Evolutionary conservation across 352 stramenopile genomes (phyloP), one percentile per base, ranked within the genome.

Genomic region (Hyaloperonospora arabidopsidis): DNA sequence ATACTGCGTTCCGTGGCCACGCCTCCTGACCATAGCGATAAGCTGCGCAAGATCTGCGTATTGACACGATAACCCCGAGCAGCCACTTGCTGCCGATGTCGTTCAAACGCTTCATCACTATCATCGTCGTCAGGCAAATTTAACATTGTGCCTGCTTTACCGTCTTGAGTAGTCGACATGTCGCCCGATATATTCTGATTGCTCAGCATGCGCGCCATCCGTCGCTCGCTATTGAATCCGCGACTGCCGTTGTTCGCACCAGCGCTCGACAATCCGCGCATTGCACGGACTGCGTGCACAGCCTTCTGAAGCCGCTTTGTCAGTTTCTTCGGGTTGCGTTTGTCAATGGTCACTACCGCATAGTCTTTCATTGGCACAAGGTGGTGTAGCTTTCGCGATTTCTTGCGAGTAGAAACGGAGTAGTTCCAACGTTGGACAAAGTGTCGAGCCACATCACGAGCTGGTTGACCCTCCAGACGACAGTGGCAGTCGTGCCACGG

Each of bases 351-450:
- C 2, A 61, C 63, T 0, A 70, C 57, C 4, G 70, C 53, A 28
- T 72, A 85, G 45, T 86, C 78, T 47, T 87, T 87, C 73, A 84
- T 84, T 0, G 83, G 83, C 19, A 91, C 73, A 5, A 93, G 64
- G 52, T 87, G 79, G 36, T 85, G 74, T 29, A 91, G 59, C 29
- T 85, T 85, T 17, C 67, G 69, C n/a, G 60, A 78, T 59, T 93
- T 93, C 51, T 79, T 84, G 25, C 83, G 73, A 1, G 81, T 91
- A 13, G 78, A 89, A 6, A 91, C 76, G 0, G 80, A 90, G 39
- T 89, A 94, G 60, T 94, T 94, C 84, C 84, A 94, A 5, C 84
- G 82, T 63, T 94, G 82, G 15, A 94, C 79, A 38, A 95, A 95
- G 41, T 95, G 84, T 5, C 80, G 79, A 39, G 79, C 82, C 7